Conservation (phyloP, 2,329 filamentous ascomycete species). For the Atkinsonella texensis region DNA sequence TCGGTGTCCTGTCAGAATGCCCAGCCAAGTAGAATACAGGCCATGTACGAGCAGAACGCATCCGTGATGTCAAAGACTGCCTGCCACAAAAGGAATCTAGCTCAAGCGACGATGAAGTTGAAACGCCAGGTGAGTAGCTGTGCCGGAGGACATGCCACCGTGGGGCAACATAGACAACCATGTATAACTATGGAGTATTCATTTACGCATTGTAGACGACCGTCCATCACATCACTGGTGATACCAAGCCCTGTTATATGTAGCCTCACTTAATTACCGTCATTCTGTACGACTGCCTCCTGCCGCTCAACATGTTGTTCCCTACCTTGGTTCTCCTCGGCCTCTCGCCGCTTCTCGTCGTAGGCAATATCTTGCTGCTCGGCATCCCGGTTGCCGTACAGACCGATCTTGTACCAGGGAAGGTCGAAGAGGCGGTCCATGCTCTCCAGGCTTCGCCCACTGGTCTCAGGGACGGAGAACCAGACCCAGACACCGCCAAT, state of each 20-base stretch:
- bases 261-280: too few species aligned
- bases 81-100: constrained; percentile 16
- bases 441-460: constrained; percentile 51
- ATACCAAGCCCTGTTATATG: too few species aligned
- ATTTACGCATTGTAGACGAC: too few species aligned
- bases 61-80: constrained; percentile 17
- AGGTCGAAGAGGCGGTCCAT: constrained; percentile 63
- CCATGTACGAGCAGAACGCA: constrained; percentile 27
- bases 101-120: constrained; percentile 25
- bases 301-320: constrained; percentile 25
- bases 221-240: too few species aligned
- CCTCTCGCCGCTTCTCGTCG: constrained; percentile 31
- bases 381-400: constrained; percentile 39
- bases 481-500: constrained; percentile 59
- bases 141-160: constrained; percentile 39
- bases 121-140: constrained; percentile 28
- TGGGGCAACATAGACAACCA: constrained; percentile 26
- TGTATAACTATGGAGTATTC: constrained; percentile 22
- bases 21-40: constrained; percentile 23
- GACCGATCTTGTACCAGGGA: constrained; percentile 64
- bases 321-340: constrained; percentile 18
- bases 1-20: constrained; percentile 15
- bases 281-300: constrained; percentile 3
- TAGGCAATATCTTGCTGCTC: constrained; percentile 30
- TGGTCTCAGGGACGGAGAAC: constrained; percentile 62